Conservation (phyloP, 495 filamentous ascomycete species). For the Cenococcum geophilum region DNA sequence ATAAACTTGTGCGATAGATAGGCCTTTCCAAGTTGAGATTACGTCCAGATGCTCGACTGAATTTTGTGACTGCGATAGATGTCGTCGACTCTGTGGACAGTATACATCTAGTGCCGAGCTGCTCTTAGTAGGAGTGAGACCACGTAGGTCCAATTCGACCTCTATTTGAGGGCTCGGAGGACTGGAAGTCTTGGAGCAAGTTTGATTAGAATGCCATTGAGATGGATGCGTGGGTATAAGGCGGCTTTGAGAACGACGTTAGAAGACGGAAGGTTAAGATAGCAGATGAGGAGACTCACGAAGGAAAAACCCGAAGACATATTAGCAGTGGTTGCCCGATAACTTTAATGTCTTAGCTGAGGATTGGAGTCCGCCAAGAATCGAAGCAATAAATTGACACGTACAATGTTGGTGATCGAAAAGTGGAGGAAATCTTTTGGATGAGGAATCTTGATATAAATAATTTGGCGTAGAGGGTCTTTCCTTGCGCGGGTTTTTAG, state of each 20-base stretch:
- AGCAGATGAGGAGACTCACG: background rate
- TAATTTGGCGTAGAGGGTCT: too few relatives aligned
- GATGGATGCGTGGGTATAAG: background rate
- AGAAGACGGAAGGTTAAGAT: background rate
- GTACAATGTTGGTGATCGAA: too few relatives aligned
- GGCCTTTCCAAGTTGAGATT: slow-evolving; percentile 29
- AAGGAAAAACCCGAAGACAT: background rate
- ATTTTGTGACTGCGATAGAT: background rate
- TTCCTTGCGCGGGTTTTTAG: too few relatives aligned
- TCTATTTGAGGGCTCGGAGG: background rate
- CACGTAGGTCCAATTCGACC: slow-evolving; percentile 7
- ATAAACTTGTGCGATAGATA: slow-evolving; percentile 16
- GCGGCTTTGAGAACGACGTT: background rate
- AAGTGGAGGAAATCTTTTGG: too few relatives aligned
- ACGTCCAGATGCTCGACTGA: slow-evolving; percentile 23
- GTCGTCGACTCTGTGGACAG: slow-evolving; percentile 22
- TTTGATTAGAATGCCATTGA: background rate
- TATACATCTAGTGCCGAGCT: slow-evolving; percentile 13
- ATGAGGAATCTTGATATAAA: too few relatives aligned
- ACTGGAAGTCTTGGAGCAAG: background rate
- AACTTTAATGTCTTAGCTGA: background rate
- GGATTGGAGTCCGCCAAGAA: too few relatives aligned
- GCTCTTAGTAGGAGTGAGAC: slow-evolving; percentile 8
- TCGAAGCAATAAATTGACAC: too few relatives aligned
- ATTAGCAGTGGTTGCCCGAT: background rate